Evolutionary conservation across 306 rosid species (phyloP).

Genomic region (Cotoneaster glaucophyllus): DNA sequence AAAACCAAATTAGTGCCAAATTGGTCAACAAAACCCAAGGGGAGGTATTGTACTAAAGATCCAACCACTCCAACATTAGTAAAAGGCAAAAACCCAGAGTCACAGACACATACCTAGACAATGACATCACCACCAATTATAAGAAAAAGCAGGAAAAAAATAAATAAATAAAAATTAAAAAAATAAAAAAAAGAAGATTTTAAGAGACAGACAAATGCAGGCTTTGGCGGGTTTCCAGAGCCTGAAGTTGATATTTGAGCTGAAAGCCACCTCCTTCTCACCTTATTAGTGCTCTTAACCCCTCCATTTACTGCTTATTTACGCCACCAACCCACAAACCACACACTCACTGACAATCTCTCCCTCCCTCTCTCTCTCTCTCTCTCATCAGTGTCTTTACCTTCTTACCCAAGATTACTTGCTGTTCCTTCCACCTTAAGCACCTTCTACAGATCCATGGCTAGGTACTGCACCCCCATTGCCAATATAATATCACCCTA

Average conservation of each 20-base stretch:
- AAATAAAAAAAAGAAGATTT: neutral
- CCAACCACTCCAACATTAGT: neutral
- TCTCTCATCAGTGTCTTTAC: neutral
- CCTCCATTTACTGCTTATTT: constrained; percentile 20
- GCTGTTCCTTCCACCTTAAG: constrained; percentile 31
- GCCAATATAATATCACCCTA: constrained; percentile 8
- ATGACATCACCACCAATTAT: neutral
- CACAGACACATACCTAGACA: neutral
- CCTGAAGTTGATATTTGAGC: constrained; percentile 39
- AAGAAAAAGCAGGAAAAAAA: too few relatives aligned
- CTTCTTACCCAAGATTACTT: constrained; percentile 31
- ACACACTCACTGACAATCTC: neutral
- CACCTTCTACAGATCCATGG: constrained; percentile 37
- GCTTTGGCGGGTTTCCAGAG: constrained; percentile 41
- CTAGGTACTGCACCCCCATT: neutral
- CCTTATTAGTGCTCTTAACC: constrained; percentile 31
- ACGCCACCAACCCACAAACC: constrained; percentile 21
- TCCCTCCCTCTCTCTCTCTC: neutral
- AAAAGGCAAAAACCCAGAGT: neutral
- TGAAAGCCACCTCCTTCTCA: constrained; percentile 35
- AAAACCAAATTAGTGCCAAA: too few relatives aligned
- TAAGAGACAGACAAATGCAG: constrained; percentile 8
- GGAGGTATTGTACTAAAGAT: neutral
- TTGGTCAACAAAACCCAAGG: neutral
- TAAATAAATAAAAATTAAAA: neutral